These are phyloP conservation scores for Harrya chromipes DNA, from an alignment of 768 basidiomycete species.

Conservation along the genomic window DNA sequence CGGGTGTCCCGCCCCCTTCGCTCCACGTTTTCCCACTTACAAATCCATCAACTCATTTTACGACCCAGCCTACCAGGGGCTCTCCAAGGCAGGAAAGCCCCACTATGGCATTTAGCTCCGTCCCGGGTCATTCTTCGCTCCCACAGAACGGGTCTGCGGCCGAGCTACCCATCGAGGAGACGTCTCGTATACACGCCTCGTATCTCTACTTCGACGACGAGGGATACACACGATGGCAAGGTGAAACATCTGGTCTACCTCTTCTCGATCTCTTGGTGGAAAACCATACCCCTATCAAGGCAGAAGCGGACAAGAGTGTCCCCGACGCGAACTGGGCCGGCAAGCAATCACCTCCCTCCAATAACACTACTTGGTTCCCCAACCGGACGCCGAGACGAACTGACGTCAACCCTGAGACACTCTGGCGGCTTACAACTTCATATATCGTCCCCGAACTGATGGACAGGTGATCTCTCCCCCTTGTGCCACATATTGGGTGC, in stretches of 20 bases:
- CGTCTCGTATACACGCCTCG: slow-evolving; percentile 65
- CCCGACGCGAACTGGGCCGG: slow-evolving; percentile 29
- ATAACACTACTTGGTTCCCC: slow-evolving; percentile 70
- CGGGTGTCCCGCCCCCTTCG: slow-evolving; percentile 75
- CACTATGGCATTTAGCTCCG: slow-evolving; percentile 37
- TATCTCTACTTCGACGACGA: slow-evolving; percentile 88
- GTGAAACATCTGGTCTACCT: slow-evolving; percentile 89
- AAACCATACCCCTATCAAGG: slow-evolving; percentile 47
- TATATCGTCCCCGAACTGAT: slow-evolving; percentile 87
- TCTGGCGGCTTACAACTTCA: slow-evolving; percentile 86
- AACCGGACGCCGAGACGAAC: slow-evolving; percentile 70
- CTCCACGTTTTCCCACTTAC: slow-evolving; percentile 75
- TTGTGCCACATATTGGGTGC: slow-evolving; percentile 4
- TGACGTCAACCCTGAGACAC: slow-evolving; percentile 80
- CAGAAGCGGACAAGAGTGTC: slow-evolving; percentile 29
- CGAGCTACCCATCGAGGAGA: slow-evolving; percentile 55
- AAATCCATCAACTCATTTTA: slow-evolving; percentile 79
- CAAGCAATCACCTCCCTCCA: slow-evolving; percentile 34
- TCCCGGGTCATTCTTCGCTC: slow-evolving; percentile 37
- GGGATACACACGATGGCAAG: slow-evolving; percentile 86
- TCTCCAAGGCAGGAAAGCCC: slow-evolving; percentile 49
- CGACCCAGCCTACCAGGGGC: slow-evolving; percentile 39
- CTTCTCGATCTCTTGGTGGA: slow-evolving; percentile 82
- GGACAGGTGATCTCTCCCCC: slow-evolving; percentile 66
- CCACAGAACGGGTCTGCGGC: slow-evolving; percentile 16